Evolutionary conservation across 805 yeast species (phyloP).

Genomic region (Candida verbasci): DNA sequence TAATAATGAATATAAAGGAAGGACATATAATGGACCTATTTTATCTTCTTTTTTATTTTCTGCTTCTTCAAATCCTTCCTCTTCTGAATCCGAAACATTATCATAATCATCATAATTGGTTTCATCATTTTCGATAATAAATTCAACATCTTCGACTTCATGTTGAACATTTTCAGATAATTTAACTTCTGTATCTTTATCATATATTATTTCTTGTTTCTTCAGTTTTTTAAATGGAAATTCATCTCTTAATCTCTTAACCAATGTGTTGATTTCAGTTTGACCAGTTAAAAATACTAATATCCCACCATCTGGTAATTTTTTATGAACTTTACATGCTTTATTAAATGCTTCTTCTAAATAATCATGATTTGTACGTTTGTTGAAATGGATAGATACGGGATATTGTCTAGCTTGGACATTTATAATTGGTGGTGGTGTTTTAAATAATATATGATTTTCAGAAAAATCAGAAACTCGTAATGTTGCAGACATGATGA

Average conservation of each 20-base stretch:
- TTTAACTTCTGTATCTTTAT: constrained; percentile 40
- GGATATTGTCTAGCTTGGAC: constrained; percentile 94
- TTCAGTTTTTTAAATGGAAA: constrained; percentile 51
- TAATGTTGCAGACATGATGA: constrained; percentile 96
- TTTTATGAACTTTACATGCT: constrained; percentile 79
- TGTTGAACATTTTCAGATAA: constrained; percentile 58
- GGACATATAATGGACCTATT: constrained; percentile 77
- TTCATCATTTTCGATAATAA: constrained; percentile 47
- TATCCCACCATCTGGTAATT: constrained; percentile 91
- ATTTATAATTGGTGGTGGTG: constrained; percentile 81
- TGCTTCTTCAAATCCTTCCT: constrained; percentile 69
- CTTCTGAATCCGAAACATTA: constrained; percentile 40
- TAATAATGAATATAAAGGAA: constrained; percentile 86
- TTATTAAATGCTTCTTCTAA: constrained; percentile 83
- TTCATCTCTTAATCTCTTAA: constrained; percentile 60
- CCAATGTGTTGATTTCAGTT: constrained; percentile 78
- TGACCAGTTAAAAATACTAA: constrained; percentile 92
- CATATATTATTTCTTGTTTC: constrained; percentile 21
- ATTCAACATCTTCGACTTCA: constrained; percentile 88
- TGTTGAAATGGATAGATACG: constrained; percentile 85
- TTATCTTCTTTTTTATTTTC: constrained; percentile 67
- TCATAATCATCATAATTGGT: constrained; percentile 46
- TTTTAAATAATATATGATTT: constrained; percentile 60
- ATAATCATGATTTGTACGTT: constrained; percentile 72
- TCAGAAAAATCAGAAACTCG: constrained; percentile 92